These are phyloP conservation scores for Thraustochytrium striatum DNA, from an alignment of 352 stramenopile genomes.

Conservation along the genomic window DNA sequence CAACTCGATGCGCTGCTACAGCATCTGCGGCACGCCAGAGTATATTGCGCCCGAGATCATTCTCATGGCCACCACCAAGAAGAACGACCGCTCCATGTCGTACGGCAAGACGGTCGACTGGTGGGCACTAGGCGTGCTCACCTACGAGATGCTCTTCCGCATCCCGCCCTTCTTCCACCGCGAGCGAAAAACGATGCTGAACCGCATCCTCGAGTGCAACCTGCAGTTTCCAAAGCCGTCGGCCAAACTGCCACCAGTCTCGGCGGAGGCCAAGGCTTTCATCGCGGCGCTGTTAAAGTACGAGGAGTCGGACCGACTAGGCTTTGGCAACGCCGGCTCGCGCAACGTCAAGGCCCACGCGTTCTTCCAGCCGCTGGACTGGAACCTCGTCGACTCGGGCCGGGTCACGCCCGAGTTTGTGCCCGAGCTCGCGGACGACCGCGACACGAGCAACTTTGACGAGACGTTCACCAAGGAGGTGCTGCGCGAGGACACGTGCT, in stretches of 20 bases:
- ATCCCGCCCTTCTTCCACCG: constrained; percentile 87
- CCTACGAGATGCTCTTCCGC: constrained; percentile 90
- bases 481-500: constrained; percentile 17
- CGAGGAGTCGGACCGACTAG: constrained; percentile 84
- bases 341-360: constrained; percentile 80
- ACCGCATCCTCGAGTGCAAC: constrained; percentile 93
- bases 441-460: constrained; percentile 85
- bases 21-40: constrained; percentile 93
- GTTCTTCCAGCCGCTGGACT: constrained; percentile 85
- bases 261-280: constrained; percentile 52
- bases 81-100: constrained; percentile 72
- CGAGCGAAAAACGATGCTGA: constrained; percentile 91
- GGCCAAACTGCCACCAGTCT: constrained; percentile 25
- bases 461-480: constrained; percentile 45
- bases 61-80: constrained; percentile 35
- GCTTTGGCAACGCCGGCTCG: constrained; percentile 76
- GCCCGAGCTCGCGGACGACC: constrained; percentile 72
- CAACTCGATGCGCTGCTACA: constrained; percentile 89
- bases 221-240: constrained; percentile 79
- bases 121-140: constrained; percentile 83
- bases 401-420: constrained; percentile 78
- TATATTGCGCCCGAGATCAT: constrained; percentile 97
- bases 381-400: constrained; percentile 78
- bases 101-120: constrained; percentile 95
- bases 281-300: constrained; percentile 76